These are phyloP conservation scores for Alternaria viburni DNA, from an alignment of 2,329 filamentous ascomycete species.

Conservation along the genomic window DNA sequence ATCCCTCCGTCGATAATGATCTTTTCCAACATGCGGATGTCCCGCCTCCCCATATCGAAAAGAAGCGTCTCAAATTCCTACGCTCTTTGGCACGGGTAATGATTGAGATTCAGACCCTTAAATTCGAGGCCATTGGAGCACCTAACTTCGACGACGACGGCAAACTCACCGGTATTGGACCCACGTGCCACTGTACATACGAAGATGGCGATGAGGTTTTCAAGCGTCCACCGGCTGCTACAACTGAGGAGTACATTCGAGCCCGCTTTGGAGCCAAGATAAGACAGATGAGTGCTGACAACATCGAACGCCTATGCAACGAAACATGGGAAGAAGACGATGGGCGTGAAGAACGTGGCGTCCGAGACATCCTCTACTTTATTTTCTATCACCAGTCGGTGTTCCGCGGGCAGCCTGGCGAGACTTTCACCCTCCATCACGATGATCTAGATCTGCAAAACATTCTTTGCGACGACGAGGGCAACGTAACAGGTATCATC, in stretches of 20 bases:
- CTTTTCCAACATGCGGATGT: constrained; percentile 2
- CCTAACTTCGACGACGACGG: not conserved
- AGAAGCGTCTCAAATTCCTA: constrained; percentile 1
- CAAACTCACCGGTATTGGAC: not conserved
- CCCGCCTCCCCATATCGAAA: not conserved
- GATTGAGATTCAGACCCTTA: not conserved
- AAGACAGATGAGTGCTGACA: not conserved
- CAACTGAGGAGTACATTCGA: not conserved
- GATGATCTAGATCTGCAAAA: constrained; percentile 32
- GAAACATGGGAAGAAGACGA: not conserved
- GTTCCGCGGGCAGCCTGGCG: not conserved
- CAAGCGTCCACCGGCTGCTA: not conserved
- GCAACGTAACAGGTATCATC: constrained; percentile 26
- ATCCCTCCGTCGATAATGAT: constrained; percentile 8
- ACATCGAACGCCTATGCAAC: too few relatives aligned
- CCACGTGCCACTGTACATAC: not conserved
- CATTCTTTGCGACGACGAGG: constrained; percentile 21
- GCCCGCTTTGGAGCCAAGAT: not conserved
- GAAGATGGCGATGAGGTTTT: not conserved
- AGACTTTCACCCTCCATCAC: constrained; percentile 27
- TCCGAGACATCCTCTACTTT: not conserved
- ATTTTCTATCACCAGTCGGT: not conserved
- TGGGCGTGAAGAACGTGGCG: constrained; percentile 6
- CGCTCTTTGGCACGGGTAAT: not conserved
- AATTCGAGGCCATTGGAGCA: not conserved